phyloP scores from a whole-genome alignment of 768 basidiomycete genomes.

The Leccinum fibrillosum region DNA sequence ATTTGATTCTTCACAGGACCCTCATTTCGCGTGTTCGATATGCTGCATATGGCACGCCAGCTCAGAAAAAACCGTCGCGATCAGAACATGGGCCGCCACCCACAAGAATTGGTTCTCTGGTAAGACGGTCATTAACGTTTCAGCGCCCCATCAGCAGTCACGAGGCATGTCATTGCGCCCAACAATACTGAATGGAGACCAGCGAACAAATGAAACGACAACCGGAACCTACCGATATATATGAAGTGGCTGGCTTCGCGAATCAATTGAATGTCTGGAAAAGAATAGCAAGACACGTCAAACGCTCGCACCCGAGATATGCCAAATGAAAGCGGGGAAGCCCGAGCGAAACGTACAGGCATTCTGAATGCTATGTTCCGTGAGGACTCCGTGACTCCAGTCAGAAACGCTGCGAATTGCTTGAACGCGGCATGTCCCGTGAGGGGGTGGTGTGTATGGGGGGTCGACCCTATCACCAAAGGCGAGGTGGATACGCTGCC shows the following conservation, averaged over 20 bases:
- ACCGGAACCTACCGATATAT: constrained; percentile 74
- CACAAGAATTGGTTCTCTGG: constrained; percentile 86
- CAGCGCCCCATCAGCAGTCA: constrained; percentile 5
- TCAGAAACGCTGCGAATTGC: constrained; percentile 84
- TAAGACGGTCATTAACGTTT: not conserved
- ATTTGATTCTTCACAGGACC: constrained; percentile 80
- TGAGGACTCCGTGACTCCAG: constrained; percentile 92
- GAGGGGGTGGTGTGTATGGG: constrained; percentile 41
- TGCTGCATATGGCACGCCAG: constrained; percentile 41
- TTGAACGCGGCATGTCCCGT: constrained; percentile 68
- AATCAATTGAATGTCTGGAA: constrained; percentile 73
- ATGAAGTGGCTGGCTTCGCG: constrained; percentile 83
- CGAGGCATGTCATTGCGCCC: constrained; percentile 11
- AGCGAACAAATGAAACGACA: not conserved
- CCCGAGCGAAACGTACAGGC: constrained; percentile 59
- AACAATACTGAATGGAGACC: constrained; percentile 4
- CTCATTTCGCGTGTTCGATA: constrained; percentile 64
- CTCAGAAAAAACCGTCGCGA: constrained; percentile 2
- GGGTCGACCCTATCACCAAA: constrained; percentile 37
- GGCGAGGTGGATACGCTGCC: constrained; percentile 59
- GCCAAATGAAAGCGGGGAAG: not conserved
- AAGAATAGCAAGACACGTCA: not conserved
- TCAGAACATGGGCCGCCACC: constrained; percentile 25
- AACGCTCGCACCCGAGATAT: not conserved
- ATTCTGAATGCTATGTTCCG: constrained; percentile 89